Base-by-base conservation (phyloP, 2,329 filamentous ascomycete species). In the Tetracladium maxilliforme region DNA sequence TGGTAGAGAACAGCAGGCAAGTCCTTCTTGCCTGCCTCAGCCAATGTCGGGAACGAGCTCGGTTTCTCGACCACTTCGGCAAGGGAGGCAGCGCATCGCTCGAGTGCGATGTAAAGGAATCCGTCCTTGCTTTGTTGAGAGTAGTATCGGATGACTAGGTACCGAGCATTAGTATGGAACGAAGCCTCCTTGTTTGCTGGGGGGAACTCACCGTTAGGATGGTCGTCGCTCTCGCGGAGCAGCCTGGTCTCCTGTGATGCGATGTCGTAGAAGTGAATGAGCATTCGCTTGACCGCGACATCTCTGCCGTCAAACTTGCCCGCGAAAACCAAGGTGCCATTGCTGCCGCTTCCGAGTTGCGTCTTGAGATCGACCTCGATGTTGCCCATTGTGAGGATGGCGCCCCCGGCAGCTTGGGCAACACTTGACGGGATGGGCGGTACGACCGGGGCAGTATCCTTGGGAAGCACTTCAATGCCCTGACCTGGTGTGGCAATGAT, bases 271-370 rank as follows among this genome's bases (percentile, higher is more conserved):
- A 94, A 94, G 38, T 93, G 82, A 17, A 87, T 82, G 32, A 95
- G 61, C 83, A 98, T 92, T 17, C 90, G 73, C 59, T 98, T 98
- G 23, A 98, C 83, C 2, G 90, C 90, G 14, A 98, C 87, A 22
- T 86, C 78, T 25, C 86, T 76, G 14, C 84, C 84, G 47, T 92
- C 90, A 46, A 92, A 95, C 27, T 75, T 81, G n/a, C 90, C 90
- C 24, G 82, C 77, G 48, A 90, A 95, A 1, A 98, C 90, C 26
- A 92, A 73, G 1, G 90, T 98, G n/a, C 90, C 90, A 44, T 94
- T 92, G 48, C 87, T 95, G 27, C 90, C 90, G 30, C 82, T 76
- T 13, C 72, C 72, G 16, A 78, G 57, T 34, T 74, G 65, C 38
- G 65, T 57, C 22, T 73, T 64, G 22, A 65, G 64, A 33, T 76